Evolutionary conservation across 495 filamentous ascomycete genomes (phyloP).

Genomic region (Staphylotrichum longicolle): DNA sequence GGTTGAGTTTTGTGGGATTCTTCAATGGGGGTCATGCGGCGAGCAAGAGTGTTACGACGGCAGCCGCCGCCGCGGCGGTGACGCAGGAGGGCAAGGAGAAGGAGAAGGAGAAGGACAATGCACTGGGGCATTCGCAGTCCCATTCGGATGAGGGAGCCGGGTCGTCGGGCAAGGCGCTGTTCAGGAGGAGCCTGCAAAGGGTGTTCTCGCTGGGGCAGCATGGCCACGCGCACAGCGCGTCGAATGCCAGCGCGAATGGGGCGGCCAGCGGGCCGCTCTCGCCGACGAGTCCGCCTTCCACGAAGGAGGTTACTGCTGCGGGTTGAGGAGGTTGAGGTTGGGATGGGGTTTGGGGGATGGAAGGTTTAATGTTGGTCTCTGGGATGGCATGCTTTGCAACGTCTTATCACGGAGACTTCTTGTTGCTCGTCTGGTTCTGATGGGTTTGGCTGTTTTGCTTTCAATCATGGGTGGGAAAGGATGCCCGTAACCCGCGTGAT

Average conservation of each 20-base stretch:
- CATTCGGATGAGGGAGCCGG: constrained; percentile 47
- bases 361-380: not conserved
- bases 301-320: constrained; percentile 15
- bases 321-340: not conserved
- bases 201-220: constrained; percentile 41
- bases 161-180: constrained; percentile 29
- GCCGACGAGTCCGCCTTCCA: constrained; percentile 16
- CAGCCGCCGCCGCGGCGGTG: not conserved
- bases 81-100: constrained; percentile 3
- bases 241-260: not conserved
- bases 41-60: not conserved
- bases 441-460: not conserved
- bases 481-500: too few relatives aligned
- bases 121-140: not conserved
- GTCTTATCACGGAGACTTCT: not conserved
- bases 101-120: constrained; percentile 17
- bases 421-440: not conserved
- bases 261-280: constrained; percentile 8
- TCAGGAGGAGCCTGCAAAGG: constrained; percentile 43
- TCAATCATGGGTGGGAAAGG: too few relatives aligned
- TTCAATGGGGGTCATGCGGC: constrained; percentile 19
- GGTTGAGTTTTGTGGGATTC: constrained; percentile 34
- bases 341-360: not conserved
- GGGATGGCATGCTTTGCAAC: too few relatives aligned
- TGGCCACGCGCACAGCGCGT: constrained; percentile 15